phyloP scores from a whole-genome alignment of 768 basidiomycete species.

The Xanthoconium stramineum region DNA sequence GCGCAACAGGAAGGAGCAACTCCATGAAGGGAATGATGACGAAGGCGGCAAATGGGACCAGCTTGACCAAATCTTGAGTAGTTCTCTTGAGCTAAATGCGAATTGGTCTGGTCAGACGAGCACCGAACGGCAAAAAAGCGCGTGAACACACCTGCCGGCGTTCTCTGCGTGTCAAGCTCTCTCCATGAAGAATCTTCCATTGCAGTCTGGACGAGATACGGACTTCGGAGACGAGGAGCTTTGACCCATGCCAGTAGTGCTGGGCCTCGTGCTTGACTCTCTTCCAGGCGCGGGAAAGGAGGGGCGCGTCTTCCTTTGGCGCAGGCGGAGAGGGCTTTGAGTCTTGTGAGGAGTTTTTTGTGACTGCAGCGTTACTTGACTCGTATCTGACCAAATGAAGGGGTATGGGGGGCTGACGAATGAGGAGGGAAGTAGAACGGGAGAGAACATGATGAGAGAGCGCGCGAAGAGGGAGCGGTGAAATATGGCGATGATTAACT shows the following conservation, averaged over 20 bases:
- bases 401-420: slow-evolving; percentile 21
- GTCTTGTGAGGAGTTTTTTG: slow-evolving; percentile 32
- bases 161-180: slow-evolving; percentile 87
- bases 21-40: slow-evolving; percentile 99
- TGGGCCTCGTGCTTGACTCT: slow-evolving; percentile 93
- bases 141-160: slow-evolving; percentile 70
- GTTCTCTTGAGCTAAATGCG: slow-evolving; percentile 77
- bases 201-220: slow-evolving; percentile 85
- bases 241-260: slow-evolving; percentile 97
- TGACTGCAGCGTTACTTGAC: slow-evolving; percentile 8
- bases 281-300: slow-evolving; percentile 75
- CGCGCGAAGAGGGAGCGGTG: background rate
- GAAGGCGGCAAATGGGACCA: slow-evolving; percentile 95
- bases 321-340: slow-evolving; percentile 49
- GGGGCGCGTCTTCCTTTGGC: slow-evolving; percentile 43
- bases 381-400: slow-evolving; percentile 8
- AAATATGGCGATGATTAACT: slow-evolving; percentile 14
- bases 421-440: slow-evolving; percentile 17
- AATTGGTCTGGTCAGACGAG: slow-evolving; percentile 1
- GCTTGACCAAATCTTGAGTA: slow-evolving; percentile 86
- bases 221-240: slow-evolving; percentile 91
- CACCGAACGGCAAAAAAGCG: background rate
- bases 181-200: slow-evolving; percentile 91
- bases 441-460: slow-evolving; percentile 8
- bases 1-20: slow-evolving; percentile 87